Evolutionary conservation across 495 filamentous ascomycete species (phyloP).

Genomic region (Podospora anserina): DNA sequence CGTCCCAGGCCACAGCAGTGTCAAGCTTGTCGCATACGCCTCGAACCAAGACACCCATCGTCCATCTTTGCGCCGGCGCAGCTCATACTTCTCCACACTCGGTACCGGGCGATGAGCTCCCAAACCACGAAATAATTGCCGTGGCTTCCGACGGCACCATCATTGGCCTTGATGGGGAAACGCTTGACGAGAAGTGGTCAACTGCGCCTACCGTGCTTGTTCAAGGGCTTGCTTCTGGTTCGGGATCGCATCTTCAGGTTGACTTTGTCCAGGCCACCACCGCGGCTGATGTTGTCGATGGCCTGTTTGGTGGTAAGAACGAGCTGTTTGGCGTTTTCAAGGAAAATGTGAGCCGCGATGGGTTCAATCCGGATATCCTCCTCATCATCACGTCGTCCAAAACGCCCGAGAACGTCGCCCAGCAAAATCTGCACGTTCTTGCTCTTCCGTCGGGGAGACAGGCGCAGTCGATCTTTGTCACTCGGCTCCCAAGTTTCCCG

Average conservation of each 20-base stretch:
- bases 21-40: conserved; percentile 24
- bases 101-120: conserved; percentile 8
- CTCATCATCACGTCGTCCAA: conserved; percentile 41
- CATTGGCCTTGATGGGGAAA: conserved; percentile 40
- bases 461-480: conserved; percentile 29
- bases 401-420: conserved; percentile 4
- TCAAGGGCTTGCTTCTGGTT: conserved; percentile 34
- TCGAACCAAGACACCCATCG: conserved; percentile 25
- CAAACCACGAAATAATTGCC: conserved; percentile 36
- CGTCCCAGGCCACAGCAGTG: conserved; percentile 54
- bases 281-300: conserved; percentile 43
- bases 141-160: conserved; percentile 41
- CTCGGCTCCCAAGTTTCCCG: conserved; percentile 24
- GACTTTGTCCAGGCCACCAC: conserved; percentile 39
- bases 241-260: conserved; percentile 32
- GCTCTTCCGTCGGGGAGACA: conserved; percentile 34
- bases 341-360: conserved; percentile 35
- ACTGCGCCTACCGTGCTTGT: conserved; percentile 32
- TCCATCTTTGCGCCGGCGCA: conserved; percentile 31
- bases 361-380: conserved; percentile 47
- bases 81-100: conserved; percentile 16
- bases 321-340: conserved; percentile 40
- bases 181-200: conserved; percentile 40
- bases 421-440: conserved; percentile 47
- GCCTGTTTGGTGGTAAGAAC: conserved; percentile 41